These are phyloP conservation scores for Rhizopogon salebrosus DNA, from an alignment of 768 basidiomycete genomes.

Conservation along the genomic window DNA sequence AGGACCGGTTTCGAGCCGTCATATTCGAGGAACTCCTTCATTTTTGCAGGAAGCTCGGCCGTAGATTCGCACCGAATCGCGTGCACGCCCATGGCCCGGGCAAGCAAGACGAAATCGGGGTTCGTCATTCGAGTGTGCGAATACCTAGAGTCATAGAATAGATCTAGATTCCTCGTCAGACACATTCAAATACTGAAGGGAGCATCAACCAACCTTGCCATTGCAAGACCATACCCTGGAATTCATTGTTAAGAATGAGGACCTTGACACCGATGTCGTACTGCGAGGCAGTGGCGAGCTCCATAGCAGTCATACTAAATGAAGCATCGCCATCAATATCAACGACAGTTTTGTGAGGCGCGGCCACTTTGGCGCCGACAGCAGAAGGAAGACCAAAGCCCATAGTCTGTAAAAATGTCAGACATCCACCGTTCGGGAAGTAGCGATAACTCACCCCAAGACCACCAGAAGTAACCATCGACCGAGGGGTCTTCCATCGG, in stretches of 20 bases:
- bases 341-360: conserved; percentile 87
- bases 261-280: conserved; percentile 94
- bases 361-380: conserved; percentile 96
- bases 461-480: conserved; percentile 92
- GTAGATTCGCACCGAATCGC: conserved; percentile 69
- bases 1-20: conserved; percentile 82
- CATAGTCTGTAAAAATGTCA: conserved; percentile 67
- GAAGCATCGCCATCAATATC: conserved; percentile 98
- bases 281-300: conserved; percentile 90
- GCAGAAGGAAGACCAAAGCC: conserved; percentile 94
- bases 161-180: conserved; percentile 40
- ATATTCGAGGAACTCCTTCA: conserved; percentile 99
- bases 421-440: background rate
- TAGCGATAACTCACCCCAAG: conserved; percentile 66
- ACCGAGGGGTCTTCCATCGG: conserved; percentile 82
- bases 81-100: conserved; percentile 88
- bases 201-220: conserved; percentile 76
- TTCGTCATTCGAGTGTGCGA: conserved; percentile 95
- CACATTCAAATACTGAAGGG: background rate
- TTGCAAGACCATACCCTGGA: conserved; percentile 98
- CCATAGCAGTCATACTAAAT: conserved; percentile 99
- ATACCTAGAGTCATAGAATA: conserved; percentile 96
- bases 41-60: conserved; percentile 84
- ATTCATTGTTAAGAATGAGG: conserved; percentile 90
- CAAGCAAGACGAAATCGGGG: conserved; percentile 90